Conservation (phyloP, 352 stramenopile species). For the Globisporangium nagaii region DNA sequence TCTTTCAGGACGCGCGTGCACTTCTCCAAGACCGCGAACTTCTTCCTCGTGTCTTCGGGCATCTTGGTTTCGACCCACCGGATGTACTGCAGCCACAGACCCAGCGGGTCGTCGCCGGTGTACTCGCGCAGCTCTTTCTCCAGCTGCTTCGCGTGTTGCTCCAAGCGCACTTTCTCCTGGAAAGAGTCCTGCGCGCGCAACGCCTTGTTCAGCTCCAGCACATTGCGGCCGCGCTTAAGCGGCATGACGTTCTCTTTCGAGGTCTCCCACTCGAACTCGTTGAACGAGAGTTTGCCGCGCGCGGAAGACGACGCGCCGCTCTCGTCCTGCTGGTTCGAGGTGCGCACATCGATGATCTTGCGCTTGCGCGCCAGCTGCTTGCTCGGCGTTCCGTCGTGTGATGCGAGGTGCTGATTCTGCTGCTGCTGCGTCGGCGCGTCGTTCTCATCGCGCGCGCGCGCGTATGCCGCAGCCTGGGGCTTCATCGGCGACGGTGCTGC, state of each 20-base stretch:
- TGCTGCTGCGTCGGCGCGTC: neutral
- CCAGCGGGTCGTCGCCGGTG: slow-evolving; percentile 58
- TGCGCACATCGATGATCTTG: slow-evolving; percentile 27
- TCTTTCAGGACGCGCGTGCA: slow-evolving; percentile 70
- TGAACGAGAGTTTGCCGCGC: slow-evolving; percentile 1
- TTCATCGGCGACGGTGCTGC: neutral
- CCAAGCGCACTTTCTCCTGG: slow-evolving; percentile 49
- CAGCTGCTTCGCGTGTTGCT: slow-evolving; percentile 44
- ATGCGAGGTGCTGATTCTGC: neutral
- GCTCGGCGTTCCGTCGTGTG: slow-evolving; percentile 3
- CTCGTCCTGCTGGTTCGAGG: slow-evolving; percentile 7
- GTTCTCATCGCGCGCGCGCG: slow-evolving; percentile 16
- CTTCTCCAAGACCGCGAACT: slow-evolving; percentile 67
- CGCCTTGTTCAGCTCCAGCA: slow-evolving; percentile 71
- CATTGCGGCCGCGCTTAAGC: slow-evolving; percentile 72
- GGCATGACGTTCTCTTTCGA: slow-evolving; percentile 88
- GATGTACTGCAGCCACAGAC: slow-evolving; percentile 67
- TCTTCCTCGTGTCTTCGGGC: slow-evolving; percentile 79
- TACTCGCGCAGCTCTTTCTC: slow-evolving; percentile 45
- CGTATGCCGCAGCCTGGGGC: slow-evolving; percentile 3
- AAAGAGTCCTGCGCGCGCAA: slow-evolving; percentile 60
- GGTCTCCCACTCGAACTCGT: slow-evolving; percentile 76
- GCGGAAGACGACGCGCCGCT: neutral
- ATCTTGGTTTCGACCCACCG: slow-evolving; percentile 78
- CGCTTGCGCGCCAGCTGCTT: slow-evolving; percentile 21